Evolutionary conservation across 148 eudicot genomes (phyloP), one percentile per base, ranked within the genome.

Genomic region (Chenopodium album): DNA sequence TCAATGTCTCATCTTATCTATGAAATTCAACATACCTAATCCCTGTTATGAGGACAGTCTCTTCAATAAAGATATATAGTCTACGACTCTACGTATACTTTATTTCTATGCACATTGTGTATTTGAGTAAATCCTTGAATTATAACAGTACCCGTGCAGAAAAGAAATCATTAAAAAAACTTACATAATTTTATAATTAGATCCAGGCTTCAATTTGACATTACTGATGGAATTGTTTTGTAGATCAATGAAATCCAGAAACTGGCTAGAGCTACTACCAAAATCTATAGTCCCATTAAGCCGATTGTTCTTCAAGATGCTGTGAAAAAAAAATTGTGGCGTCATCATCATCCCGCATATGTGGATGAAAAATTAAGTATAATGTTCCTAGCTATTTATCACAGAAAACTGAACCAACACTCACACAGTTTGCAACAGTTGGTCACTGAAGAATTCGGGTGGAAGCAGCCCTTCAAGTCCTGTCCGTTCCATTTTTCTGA

Each of bases 401-500:
- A 50, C 52, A 70, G 13, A 75, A 48, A 20, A 47, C 13, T 46
- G 78, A 23, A 79, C 50, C 46, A 48, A 79, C 83, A 85, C 97
- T 91, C 81, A 95, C 97, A 90, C 83, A 50, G 88, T 88, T 88
- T 91, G 87, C 81, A 95, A 83, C 81, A 91, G 26, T 26, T 26
- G 87, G 78, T 87, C 85, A 86, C 87, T 77, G 89, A 95, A 95
- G 68, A 95, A 85, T 76, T 80, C 71, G 73, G 31, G 87, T 0
- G 98, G 97, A 80, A 95, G 80, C 75, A 75, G 44, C 85, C 98
- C 98, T 75, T 66, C 81, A 69, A 95, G 87, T 80, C 81, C 85
- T 50, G 97, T 91, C 19, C 81, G 60, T 62, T 91, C 93, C 98
- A 94, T 90, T 76, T 74, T 71, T 83, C 98, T 94, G 92, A 79